Evolutionary conservation across 2,329 filamentous ascomycete genomes (phyloP).

Genomic region (Aspergillus neotritici): DNA sequence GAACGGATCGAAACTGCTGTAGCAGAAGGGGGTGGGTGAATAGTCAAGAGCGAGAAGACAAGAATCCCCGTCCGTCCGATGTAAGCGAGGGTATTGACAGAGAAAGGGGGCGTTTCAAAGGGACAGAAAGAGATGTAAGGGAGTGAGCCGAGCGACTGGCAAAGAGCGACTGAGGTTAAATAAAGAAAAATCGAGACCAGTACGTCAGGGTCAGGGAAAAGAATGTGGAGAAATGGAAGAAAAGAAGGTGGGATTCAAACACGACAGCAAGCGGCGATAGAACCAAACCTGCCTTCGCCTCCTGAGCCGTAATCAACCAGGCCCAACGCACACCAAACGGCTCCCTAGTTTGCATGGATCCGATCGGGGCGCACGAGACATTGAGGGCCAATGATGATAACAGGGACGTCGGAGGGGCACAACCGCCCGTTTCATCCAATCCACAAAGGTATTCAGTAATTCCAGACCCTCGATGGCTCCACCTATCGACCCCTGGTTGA

Average conservation of each 20-base stretch:
- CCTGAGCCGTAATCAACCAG: too few species aligned
- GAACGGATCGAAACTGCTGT: not conserved
- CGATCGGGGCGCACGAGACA: too few species aligned
- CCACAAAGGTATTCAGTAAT: not conserved
- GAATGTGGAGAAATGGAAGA: constrained; percentile 4
- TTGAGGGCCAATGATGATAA: too few species aligned
- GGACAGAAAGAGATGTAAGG: not conserved
- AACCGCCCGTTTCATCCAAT: not conserved
- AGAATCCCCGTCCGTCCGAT: too few species aligned
- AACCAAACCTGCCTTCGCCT: too few species aligned
- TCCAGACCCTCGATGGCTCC: constrained; percentile 2
- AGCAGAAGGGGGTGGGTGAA: too few species aligned
- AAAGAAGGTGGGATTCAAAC: not conserved
- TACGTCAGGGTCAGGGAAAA: constrained; percentile 6
- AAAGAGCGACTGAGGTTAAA: constrained; percentile 4
- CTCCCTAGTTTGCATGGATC: too few species aligned
- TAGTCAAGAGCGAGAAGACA: too few species aligned
- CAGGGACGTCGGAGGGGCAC: too few species aligned
- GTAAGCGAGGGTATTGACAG: not conserved
- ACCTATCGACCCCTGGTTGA: not conserved
- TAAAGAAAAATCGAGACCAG: constrained; percentile 6
- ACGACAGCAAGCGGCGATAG: not conserved
- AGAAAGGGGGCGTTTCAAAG: not conserved
- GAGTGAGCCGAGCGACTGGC: not conserved
- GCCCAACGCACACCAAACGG: too few species aligned